These are phyloP conservation scores for Fraxinus sp. DNA, from an alignment of 305 asterid species.

Conservation along the genomic window DNA sequence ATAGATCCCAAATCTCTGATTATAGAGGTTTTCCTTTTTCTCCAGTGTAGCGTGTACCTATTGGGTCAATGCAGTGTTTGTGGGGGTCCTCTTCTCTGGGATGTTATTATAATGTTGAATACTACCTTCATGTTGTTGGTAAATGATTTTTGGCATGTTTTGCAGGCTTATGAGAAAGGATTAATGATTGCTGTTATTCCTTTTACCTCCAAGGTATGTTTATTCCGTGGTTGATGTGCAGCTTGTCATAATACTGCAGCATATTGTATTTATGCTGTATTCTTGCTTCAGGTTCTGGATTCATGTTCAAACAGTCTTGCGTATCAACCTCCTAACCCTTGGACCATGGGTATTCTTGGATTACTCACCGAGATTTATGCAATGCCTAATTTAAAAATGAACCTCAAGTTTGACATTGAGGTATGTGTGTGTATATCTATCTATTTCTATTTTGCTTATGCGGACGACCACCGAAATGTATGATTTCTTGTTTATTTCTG, in stretches of 20 bases:
- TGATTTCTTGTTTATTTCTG: conserved; percentile 8
- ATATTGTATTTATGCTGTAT: conserved; percentile 19
- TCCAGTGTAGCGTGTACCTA: neutral
- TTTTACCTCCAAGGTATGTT: conserved; percentile 84
- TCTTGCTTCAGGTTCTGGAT: conserved; percentile 68
- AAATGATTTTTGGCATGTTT: conserved; percentile 22
- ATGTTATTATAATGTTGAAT: neutral
- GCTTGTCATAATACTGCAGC: neutral
- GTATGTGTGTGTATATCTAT: conserved; percentile 19
- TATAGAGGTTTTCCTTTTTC: conserved; percentile 57
- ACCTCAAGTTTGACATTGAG: conserved; percentile 98
- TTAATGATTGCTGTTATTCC: conserved; percentile 99
- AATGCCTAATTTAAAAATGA: conserved; percentile 97
- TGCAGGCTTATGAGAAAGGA: conserved; percentile 94
- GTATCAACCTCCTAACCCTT: conserved; percentile 97
- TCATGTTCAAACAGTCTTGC: conserved; percentile 94
- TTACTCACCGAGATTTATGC: conserved; percentile 93
- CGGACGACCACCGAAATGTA: neutral
- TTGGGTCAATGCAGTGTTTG: conserved; percentile 1
- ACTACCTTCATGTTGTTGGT: neutral
- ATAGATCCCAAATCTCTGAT: conserved; percentile 92
- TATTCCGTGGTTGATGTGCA: conserved; percentile 13
- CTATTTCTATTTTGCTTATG: neutral
- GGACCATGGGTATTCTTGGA: conserved; percentile 99
- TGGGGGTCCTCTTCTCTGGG: conserved; percentile 1